phyloP scores from a whole-genome alignment of 2,329 filamentous ascomycete species.

The Sclerotinia sclerotiorum region DNA sequence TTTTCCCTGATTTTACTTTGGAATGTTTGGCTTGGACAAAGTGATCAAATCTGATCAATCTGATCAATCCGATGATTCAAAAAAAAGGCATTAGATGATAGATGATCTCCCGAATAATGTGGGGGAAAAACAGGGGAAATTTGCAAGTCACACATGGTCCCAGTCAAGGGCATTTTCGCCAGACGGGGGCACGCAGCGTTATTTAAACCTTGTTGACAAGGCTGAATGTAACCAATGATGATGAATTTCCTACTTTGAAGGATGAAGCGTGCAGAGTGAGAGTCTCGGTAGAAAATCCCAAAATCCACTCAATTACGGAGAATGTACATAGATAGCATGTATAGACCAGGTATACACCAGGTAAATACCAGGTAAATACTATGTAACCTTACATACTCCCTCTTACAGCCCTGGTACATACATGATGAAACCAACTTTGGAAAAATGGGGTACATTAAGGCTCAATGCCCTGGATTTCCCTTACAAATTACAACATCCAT shows the following conservation, averaged over 20 bases:
- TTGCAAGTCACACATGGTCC: background rate
- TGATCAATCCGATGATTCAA: background rate
- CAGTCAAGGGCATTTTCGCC: background rate
- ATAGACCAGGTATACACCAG: too few species aligned
- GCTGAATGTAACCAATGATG: constrained; percentile 11
- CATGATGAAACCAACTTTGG: background rate
- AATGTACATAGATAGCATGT: too few species aligned
- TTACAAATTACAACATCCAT: too few species aligned
- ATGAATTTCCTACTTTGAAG: background rate
- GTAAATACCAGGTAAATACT: too few species aligned
- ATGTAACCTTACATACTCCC: too few species aligned
- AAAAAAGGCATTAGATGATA: background rate
- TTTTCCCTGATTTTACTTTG: background rate
- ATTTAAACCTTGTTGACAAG: background rate
- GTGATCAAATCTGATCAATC: too few species aligned
- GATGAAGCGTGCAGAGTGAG: background rate
- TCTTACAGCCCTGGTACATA: too few species aligned
- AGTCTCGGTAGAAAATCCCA: background rate
- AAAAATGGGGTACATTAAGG: too few species aligned
- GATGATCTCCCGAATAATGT: constrained; percentile 19
- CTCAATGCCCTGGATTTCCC: too few species aligned
- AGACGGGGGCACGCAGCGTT: background rate
- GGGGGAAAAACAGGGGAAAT: constrained; percentile 12
- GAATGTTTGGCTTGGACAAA: background rate
- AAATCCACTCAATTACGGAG: background rate